A percentile compares a stretch with the other conserved stretches of the same genome.
Conservation (phyloP, 148 eudicot species). For the Fagopyrum tataricum region DNA sequence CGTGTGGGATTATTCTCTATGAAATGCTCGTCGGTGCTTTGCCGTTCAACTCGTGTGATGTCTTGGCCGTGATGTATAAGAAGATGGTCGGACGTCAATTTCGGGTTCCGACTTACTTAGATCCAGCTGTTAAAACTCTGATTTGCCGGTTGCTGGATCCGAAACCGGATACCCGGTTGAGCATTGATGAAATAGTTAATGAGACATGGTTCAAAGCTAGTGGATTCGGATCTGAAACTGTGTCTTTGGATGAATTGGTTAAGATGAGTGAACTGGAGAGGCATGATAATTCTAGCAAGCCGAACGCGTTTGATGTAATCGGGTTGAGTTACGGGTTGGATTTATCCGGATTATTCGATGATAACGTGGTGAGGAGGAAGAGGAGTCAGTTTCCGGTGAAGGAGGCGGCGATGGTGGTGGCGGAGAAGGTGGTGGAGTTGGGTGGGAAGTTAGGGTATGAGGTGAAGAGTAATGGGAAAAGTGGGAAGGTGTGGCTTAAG, state of each 20-base stretch:
- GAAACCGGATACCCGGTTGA: constrained; percentile 50
- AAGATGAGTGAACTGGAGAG: not conserved
- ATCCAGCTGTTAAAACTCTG: constrained; percentile 34
- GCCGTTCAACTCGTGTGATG: constrained; percentile 45
- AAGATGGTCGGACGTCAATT: constrained; percentile 44
- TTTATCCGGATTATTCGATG: constrained; percentile 44
- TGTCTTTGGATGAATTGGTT: not conserved
- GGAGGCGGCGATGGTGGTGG: not conserved
- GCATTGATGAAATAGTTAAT: constrained; percentile 32
- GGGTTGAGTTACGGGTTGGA: constrained; percentile 63
- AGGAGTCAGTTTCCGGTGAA: not conserved
- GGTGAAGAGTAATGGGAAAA: constrained; percentile 19
- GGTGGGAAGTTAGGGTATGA: constrained; percentile 32
- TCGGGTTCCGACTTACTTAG: constrained; percentile 39
- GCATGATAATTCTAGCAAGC: constrained; percentile 12
- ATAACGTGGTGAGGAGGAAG: not conserved
- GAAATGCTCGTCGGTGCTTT: constrained; percentile 44
- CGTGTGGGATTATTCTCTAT: constrained; percentile 61
- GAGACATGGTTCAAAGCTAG: constrained; percentile 42
- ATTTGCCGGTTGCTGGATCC: constrained; percentile 53
- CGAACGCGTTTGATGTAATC: constrained; percentile 77
- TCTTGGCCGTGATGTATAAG: constrained; percentile 42
- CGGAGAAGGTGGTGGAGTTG: constrained; percentile 40
- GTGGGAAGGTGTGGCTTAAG: constrained; percentile 28
- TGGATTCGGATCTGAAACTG: constrained; percentile 3